Percentiles rank a stretch among this genome's conserved stretches.
Conservation (phyloP, 1,139 yeast genomes). For the Suhomyces panamericanus region DNA sequence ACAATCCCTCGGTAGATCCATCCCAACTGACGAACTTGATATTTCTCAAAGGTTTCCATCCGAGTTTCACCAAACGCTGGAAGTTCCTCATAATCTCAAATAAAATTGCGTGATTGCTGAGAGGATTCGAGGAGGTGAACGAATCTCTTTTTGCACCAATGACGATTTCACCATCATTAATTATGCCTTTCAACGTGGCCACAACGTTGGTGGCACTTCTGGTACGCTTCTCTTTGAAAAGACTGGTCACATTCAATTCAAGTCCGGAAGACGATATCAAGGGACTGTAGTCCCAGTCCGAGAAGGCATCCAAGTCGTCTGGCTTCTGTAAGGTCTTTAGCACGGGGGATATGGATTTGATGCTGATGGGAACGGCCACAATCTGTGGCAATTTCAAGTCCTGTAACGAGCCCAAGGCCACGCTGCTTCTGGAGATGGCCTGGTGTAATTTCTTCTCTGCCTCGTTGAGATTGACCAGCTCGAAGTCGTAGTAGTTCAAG, state of each 20-base stretch:
- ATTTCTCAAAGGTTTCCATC: conserved; percentile 49
- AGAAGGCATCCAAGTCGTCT: conserved; percentile 15
- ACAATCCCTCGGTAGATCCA: conserved; percentile 36
- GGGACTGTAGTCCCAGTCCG: conserved; percentile 33
- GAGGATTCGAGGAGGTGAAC: conserved; percentile 38
- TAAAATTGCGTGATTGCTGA: conserved; percentile 43
- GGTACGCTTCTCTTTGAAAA: conserved; percentile 15
- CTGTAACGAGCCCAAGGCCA: conserved; percentile 16
- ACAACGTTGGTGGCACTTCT: conserved; percentile 35
- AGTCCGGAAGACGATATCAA: conserved; percentile 14
- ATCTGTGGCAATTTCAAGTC: conserved; percentile 20
- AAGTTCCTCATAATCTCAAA: conserved; percentile 44
- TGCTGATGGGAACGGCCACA: conserved; percentile 41
- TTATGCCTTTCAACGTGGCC: conserved; percentile 39
- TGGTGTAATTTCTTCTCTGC: conserved; percentile 12
- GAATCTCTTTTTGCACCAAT: conserved; percentile 48
- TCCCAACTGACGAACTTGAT: conserved; percentile 49
- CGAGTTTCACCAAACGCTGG: conserved; percentile 31
- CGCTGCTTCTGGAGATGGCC: conserved; percentile 28
- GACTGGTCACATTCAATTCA: conserved; percentile 22
- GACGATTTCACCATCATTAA: conserved; percentile 43
- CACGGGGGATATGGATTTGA: conserved; percentile 32
- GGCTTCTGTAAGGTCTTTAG: conserved; percentile 25
- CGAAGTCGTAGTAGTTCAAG: conserved; percentile 27
- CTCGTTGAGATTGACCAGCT: conserved; percentile 11